phyloP scores from a whole-genome alignment of 768 basidiomycete genomes.

The Pleurotus eryngii region DNA sequence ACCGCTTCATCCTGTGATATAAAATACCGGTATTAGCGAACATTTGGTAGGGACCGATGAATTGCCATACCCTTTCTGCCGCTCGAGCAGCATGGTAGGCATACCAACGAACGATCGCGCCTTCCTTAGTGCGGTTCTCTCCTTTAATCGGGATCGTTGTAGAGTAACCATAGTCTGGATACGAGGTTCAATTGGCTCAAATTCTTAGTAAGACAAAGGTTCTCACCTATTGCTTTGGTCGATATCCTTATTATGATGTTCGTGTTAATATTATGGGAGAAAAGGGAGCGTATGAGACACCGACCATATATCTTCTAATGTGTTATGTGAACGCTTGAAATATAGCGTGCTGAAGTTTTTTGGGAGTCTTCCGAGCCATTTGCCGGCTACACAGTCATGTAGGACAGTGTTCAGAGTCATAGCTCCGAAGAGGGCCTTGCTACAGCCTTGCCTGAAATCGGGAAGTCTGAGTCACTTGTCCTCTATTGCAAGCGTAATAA shows the following conservation, averaged over 20 bases:
- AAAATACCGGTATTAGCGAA: neutral
- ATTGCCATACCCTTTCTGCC: neutral
- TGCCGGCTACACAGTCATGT: neutral
- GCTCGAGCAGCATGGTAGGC: conserved; percentile 1
- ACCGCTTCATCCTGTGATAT: conserved; percentile 10
- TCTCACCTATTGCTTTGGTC: conserved; percentile 13
- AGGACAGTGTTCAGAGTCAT: conserved; percentile 16
- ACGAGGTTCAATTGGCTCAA: neutral
- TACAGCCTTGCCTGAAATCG: conserved; percentile 14
- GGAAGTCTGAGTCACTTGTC: neutral
- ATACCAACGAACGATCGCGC: neutral
- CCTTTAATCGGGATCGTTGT: conserved; percentile 12
- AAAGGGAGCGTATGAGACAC: neutral
- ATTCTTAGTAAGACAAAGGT: neutral
- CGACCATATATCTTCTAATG: conserved; percentile 10
- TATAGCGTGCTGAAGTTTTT: conserved; percentile 2
- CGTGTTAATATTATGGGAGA: neutral
- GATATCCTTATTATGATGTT: conserved; percentile 3
- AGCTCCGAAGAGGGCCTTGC: conserved; percentile 17
- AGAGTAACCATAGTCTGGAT: conserved; percentile 15
- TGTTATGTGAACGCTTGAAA: neutral
- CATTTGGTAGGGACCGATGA: neutral
- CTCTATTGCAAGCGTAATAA: neutral
- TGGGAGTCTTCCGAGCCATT: neutral
- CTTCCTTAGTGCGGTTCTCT: conserved; percentile 10